These are phyloP conservation scores for Eustoma russellianum DNA, from an alignment of 257 asterid genomes.

Conservation along the genomic window DNA sequence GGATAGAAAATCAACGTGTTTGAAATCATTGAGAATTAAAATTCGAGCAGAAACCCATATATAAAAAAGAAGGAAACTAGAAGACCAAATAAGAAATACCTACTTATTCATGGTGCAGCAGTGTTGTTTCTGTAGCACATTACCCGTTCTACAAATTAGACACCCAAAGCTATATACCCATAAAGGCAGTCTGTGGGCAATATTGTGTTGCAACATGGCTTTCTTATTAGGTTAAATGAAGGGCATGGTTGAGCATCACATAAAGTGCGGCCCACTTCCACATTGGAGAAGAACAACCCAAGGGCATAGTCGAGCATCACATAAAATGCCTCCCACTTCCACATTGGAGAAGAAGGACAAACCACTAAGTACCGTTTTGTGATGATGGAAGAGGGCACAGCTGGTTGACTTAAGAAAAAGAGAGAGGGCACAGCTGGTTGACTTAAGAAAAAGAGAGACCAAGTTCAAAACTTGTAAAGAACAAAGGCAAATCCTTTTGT, in stretches of 20 bases:
- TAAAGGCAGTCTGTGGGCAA: too few species aligned
- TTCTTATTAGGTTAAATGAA: not conserved
- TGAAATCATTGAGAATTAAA: too few species aligned
- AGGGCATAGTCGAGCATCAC: conserved; percentile 2
- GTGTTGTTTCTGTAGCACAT: too few species aligned
- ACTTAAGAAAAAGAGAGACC: conserved; percentile 17
- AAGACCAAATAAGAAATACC: too few species aligned
- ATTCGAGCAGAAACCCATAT: too few species aligned
- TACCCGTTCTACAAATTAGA: too few species aligned
- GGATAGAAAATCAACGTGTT: too few species aligned
- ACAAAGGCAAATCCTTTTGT: not conserved
- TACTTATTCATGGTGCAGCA: too few species aligned
- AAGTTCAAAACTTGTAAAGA: too few species aligned
- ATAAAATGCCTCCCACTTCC: conserved; percentile 4
- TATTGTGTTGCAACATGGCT: too few species aligned
- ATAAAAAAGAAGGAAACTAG: too few species aligned
- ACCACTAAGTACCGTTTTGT: conserved; percentile 15
- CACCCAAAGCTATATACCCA: too few species aligned
- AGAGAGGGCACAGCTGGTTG: conserved; percentile 23
- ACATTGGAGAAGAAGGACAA: conserved; percentile 12
- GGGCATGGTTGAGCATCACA: conserved; percentile 1
- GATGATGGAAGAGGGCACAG: conserved; percentile 14
- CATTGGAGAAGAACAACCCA: conserved; percentile 7
- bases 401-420: conserved; percentile 29
- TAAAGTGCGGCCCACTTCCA: conserved; percentile 5